phyloP scores from a whole-genome alignment of 2,329 filamentous ascomycete genomes.

The Venturia carpophila region DNA sequence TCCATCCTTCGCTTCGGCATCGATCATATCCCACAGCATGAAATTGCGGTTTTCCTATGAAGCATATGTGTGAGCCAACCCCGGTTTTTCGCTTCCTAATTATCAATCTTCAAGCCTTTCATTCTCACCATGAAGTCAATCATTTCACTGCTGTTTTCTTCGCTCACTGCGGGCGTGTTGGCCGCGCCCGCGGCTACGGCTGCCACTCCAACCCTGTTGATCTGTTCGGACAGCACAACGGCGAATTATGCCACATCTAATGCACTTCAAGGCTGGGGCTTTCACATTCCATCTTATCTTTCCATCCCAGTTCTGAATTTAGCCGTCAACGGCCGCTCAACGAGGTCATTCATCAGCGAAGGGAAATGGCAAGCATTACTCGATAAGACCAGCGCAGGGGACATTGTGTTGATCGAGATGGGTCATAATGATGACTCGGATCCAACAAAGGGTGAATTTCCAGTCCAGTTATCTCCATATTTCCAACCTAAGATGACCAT shows the following conservation, averaged over 20 bases:
- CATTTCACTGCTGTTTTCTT: not conserved
- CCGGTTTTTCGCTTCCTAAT: not conserved
- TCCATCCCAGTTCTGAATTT: slow-evolving; percentile 20
- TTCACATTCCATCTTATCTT: not conserved
- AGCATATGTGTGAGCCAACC: not conserved
- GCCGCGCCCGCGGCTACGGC: not conserved
- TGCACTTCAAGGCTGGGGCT: slow-evolving; percentile 15
- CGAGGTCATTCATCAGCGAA: slow-evolving; percentile 23
- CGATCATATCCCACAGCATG: not conserved
- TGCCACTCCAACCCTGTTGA: slow-evolving; percentile 12
- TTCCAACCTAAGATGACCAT: not conserved
- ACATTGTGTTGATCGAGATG: slow-evolving; percentile 26
- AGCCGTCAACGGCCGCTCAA: slow-evolving; percentile 21
- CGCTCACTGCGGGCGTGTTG: not conserved
- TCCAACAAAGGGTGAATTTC: not conserved
- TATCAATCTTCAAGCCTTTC: no score
- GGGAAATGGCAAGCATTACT: slow-evolving; percentile 22
- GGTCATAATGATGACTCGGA: slow-evolving; percentile 23
- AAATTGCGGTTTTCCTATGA: not conserved
- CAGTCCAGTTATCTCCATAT: not conserved
- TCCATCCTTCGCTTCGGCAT: not conserved
- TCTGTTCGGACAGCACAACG: slow-evolving; percentile 16
- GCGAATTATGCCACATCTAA: slow-evolving; percentile 3
- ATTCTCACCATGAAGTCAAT: not conserved
- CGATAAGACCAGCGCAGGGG: slow-evolving; percentile 19